A percentile compares a stretch with the other conserved stretches of the same genome.
Conservation (phyloP, 164 flowering plant species). For the Taxillus chinensis region DNA sequence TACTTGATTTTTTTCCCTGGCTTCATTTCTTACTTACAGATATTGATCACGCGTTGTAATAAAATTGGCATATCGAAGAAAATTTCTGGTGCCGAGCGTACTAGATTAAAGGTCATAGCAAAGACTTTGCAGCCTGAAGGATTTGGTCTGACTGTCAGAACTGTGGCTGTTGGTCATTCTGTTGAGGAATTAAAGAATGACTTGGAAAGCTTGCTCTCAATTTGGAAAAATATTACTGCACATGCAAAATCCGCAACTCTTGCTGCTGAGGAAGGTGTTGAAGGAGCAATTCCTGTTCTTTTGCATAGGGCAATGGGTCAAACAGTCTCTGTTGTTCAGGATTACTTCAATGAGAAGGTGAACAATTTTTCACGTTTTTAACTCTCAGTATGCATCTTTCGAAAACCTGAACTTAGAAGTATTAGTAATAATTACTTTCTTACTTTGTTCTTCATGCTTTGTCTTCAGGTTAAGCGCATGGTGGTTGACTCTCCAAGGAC, state of each 20-base stretch:
- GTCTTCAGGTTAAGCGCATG: conserved; percentile 68
- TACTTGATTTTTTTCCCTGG: conserved; percentile 4
- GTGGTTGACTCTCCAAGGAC: conserved; percentile 88
- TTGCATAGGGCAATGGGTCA: conserved; percentile 91
- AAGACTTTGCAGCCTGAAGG: conserved; percentile 86
- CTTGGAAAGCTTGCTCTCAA: conserved; percentile 73
- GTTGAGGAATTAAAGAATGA: conserved; percentile 83
- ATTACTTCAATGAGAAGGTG: conserved; percentile 85
- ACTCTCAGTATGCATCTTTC: not conserved
- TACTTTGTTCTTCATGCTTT: not conserved
- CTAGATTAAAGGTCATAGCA: conserved; percentile 79
- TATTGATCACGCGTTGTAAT: conserved; percentile 53
- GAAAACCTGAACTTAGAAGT: not conserved
- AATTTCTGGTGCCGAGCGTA: conserved; percentile 76
- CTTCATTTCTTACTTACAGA: conserved; percentile 31
- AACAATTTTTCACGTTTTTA: not conserved
- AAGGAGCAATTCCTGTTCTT: conserved; percentile 76
- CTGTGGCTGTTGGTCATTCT: conserved; percentile 89
- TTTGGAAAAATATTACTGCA: conserved; percentile 79
- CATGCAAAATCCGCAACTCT: conserved; percentile 88
- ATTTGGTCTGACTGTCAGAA: conserved; percentile 88
- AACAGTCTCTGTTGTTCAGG: conserved; percentile 88
- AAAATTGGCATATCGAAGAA: conserved; percentile 83
- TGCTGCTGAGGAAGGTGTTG: conserved; percentile 94
- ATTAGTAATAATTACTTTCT: not conserved